phyloP scores from a whole-genome alignment of 2,329 filamentous ascomycete species.

The Amphichorda felina region DNA sequence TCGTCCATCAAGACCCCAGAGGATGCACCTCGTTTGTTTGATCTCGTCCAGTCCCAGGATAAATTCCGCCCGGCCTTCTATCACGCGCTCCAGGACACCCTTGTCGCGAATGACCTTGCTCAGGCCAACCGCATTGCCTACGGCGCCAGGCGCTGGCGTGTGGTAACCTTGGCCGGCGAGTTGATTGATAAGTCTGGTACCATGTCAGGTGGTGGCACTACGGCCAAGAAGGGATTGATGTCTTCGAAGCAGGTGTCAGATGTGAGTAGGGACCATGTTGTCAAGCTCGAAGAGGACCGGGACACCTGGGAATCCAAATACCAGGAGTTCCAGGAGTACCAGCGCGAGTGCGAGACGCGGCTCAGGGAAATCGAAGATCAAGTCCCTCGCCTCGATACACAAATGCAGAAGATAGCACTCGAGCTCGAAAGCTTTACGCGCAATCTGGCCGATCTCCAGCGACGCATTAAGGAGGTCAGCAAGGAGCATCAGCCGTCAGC shows the following conservation, averaged over 20 bases:
- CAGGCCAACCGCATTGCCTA: constrained; percentile 97
- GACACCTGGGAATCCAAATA: constrained; percentile 77
- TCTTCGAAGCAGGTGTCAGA: constrained; percentile 89
- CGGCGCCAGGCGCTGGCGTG: constrained; percentile 84
- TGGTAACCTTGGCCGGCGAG: constrained; percentile 90
- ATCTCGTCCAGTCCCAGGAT: constrained; percentile 80
- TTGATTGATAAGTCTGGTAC: constrained; percentile 97
- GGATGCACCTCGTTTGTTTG: constrained; percentile 83
- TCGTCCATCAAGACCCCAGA: constrained; percentile 79
- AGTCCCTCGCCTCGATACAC: constrained; percentile 77
- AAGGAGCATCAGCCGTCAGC: constrained; percentile 73
- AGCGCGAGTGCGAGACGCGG: constrained; percentile 64
- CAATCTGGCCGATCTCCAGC: constrained; percentile 74
- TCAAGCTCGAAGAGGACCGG: constrained; percentile 76
- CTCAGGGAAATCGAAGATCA: constrained; percentile 63
- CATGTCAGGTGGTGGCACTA: constrained; percentile 93
- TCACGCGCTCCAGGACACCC: constrained; percentile 86
- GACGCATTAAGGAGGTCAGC: constrained; percentile 73
- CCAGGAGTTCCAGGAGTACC: constrained; percentile 72
- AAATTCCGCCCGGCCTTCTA: constrained; percentile 87
- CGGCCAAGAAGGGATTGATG: constrained; percentile 87
- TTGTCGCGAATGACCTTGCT: constrained; percentile 85
- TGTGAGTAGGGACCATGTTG: constrained; percentile 76
- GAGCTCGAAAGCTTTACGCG: constrained; percentile 80
- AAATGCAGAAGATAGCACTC: constrained; percentile 79